phyloP scores from a whole-genome alignment of 257 asterid species.

The Leonotis leonurus region DNA sequence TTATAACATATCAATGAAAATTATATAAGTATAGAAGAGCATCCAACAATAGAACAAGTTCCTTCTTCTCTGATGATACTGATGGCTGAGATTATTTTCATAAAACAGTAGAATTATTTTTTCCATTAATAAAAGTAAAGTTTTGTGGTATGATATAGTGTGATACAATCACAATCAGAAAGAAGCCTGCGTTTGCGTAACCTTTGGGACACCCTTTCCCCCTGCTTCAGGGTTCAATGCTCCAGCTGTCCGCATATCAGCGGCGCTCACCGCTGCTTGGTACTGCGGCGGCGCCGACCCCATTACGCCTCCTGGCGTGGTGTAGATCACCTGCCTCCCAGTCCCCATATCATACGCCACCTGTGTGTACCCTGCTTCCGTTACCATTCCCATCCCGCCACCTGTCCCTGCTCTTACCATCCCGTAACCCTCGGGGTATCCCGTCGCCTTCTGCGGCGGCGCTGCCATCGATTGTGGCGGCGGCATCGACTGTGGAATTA shows the following conservation, averaged over 20 bases:
- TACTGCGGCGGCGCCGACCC: conserved; percentile 40
- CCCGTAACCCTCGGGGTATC: conserved; percentile 42
- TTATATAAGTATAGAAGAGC: too few relatives aligned
- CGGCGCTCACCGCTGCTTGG: conserved; percentile 30
- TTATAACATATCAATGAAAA: too few relatives aligned
- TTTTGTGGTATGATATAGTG: background rate
- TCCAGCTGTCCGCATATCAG: conserved; percentile 35
- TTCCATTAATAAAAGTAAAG: too few relatives aligned
- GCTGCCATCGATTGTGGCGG: conserved; percentile 36
- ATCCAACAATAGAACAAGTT: too few relatives aligned
- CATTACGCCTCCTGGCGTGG: conserved; percentile 53
- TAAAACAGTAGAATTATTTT: too few relatives aligned
- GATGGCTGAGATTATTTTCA: too few relatives aligned
- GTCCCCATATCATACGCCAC: conserved; percentile 61
- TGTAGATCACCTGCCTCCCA: conserved; percentile 69
- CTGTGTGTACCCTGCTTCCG: conserved; percentile 52
- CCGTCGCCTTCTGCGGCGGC: conserved; percentile 32
- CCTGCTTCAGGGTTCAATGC: conserved; percentile 38
- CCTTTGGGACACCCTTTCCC: conserved; percentile 40
- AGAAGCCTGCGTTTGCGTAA: conserved; percentile 54
- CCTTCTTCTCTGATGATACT: too few relatives aligned
- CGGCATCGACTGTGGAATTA: conserved; percentile 32
- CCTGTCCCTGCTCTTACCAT: conserved; percentile 36
- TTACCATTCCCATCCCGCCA: conserved; percentile 31
- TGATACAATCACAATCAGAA: conserved; percentile 23